phyloP scores from a whole-genome alignment of 768 basidiomycete genomes.

The Boletus bicolor region DNA sequence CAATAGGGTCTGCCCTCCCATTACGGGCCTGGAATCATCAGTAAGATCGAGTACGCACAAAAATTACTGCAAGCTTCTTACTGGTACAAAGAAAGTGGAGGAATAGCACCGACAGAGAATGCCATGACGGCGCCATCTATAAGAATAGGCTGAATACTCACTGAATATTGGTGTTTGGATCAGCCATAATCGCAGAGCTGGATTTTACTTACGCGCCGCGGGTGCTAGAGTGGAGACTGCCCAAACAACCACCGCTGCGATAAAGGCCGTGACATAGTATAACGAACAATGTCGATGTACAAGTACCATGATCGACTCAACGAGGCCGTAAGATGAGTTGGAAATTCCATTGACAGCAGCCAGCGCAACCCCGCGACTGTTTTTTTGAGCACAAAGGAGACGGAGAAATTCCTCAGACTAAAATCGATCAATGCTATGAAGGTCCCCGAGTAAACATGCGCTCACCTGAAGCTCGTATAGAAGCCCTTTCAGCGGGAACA shows the following conservation, averaged over 20 bases:
- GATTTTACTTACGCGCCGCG: constrained; percentile 10
- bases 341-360: constrained; percentile 15
- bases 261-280: constrained; percentile 5
- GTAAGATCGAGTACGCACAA: background rate
- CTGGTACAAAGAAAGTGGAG: constrained; percentile 13
- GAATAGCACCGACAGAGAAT: constrained; percentile 15
- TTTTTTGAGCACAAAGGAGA: constrained; percentile 5
- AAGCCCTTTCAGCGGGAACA: constrained; percentile 12
- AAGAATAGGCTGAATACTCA: constrained; percentile 13
- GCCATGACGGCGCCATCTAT: constrained; percentile 13
- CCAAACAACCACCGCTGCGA: constrained; percentile 8
- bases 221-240: constrained; percentile 8
- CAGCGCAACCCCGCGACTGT: constrained; percentile 4
- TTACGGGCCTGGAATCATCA: constrained; percentile 5
- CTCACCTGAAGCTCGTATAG: constrained; percentile 12
- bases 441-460: too few relatives aligned
- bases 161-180: background rate
- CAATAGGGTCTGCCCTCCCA: background rate
- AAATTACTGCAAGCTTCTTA: background rate
- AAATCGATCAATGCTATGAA: background rate
- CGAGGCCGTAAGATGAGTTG: constrained; percentile 5
- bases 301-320: constrained; percentile 1
- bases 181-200: background rate
- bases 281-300: constrained; percentile 3
- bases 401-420: constrained; percentile 22